phyloP scores from a whole-genome alignment of 768 basidiomycete genomes.

The Russula sp. region DNA sequence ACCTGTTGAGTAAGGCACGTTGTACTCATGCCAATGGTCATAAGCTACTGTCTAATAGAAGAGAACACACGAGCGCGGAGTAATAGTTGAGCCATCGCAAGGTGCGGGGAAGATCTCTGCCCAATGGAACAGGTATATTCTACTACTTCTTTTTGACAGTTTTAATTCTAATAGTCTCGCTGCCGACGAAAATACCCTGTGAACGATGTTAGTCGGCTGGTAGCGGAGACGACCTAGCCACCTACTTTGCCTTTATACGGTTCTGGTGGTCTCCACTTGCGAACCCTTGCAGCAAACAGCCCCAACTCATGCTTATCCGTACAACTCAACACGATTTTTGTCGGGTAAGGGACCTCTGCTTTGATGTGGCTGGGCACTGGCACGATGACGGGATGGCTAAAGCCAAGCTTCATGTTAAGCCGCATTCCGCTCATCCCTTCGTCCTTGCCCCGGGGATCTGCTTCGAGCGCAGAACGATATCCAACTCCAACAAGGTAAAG shows the following conservation, averaged over 20 bases:
- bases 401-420: conserved; percentile 88
- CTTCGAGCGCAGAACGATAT: conserved; percentile 82
- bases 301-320: conserved; percentile 86
- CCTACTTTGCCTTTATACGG: conserved; percentile 97
- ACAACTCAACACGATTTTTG: conserved; percentile 75
- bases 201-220: conserved; percentile 1
- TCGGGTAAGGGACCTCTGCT: conserved; percentile 72
- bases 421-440: conserved; percentile 56
- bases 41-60: background rate
- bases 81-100: background rate
- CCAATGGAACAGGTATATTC: conserved; percentile 23
- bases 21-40: background rate
- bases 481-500: conserved; percentile 92
- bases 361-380: conserved; percentile 78
- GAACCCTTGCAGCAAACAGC: conserved; percentile 79
- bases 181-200: conserved; percentile 91
- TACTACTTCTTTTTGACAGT: conserved; percentile 97
- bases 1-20: background rate
- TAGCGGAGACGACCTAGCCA: conserved; percentile 14
- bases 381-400: conserved; percentile 79
- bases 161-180: conserved; percentile 87
- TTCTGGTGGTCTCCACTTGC: conserved; percentile 82
- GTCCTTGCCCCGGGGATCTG: conserved; percentile 52
- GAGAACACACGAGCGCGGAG: background rate
- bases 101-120: background rate